A percentile compares a stretch with the other conserved stretches of the same genome.
Conservation (phyloP, 2,329 filamentous ascomycete genomes). For the Calonectria ilicicola region DNA sequence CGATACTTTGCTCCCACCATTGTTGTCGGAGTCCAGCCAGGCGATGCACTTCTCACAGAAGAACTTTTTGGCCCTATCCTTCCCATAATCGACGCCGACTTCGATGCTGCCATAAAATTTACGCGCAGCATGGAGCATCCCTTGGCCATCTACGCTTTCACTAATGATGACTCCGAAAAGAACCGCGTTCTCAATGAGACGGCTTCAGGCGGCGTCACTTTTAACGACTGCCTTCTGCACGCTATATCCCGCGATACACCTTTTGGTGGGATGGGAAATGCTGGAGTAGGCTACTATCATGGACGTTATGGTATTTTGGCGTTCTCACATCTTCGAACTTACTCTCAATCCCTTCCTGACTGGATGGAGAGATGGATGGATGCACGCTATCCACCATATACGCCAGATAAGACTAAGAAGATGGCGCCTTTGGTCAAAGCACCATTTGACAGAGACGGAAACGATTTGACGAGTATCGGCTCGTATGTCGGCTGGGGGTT, state of each 20-base stretch:
- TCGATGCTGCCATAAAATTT: slow-evolving; percentile 46
- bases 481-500: neutral
- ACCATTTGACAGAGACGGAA: neutral
- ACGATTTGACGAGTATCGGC: neutral
- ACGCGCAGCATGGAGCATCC: slow-evolving; percentile 47
- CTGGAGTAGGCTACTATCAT: neutral
- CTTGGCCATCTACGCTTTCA: slow-evolving; percentile 57
- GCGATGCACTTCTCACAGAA: neutral
- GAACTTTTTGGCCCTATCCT: slow-evolving; percentile 54
- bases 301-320: neutral
- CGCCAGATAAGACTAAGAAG: neutral
- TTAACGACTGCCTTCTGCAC: slow-evolving; percentile 57
- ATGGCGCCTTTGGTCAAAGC: neutral
- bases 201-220: slow-evolving; percentile 57
- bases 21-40: slow-evolving; percentile 48
- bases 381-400: neutral
- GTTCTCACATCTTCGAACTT: neutral
- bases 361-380: neutral
- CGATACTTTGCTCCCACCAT: slow-evolving; percentile 52
- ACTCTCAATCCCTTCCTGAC: neutral
- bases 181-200: slow-evolving; percentile 44
- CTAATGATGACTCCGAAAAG: slow-evolving; percentile 48
- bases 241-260: slow-evolving; percentile 38
- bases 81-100: slow-evolving; percentile 51
- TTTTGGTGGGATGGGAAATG: neutral